phyloP scores from a whole-genome alignment of 257 asterid species.

The Cruciata laevipes region DNA sequence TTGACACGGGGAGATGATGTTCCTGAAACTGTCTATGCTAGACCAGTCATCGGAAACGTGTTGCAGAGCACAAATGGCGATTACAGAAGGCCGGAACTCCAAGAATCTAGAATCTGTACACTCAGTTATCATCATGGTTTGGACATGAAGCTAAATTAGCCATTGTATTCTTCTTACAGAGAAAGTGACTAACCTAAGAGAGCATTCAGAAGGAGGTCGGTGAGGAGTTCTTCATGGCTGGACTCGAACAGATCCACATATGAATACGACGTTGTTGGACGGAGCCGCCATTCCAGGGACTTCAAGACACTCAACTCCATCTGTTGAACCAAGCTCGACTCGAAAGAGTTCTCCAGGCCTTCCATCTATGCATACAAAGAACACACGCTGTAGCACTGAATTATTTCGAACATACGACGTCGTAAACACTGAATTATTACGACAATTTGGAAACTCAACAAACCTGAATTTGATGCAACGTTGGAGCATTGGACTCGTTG shows the following conservation, averaged over 20 bases:
- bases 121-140: neutral
- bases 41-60: slow-evolving; percentile 22
- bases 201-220: slow-evolving; percentile 33
- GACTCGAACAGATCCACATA: slow-evolving; percentile 21
- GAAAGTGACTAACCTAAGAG: slow-evolving; percentile 43
- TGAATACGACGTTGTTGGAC: slow-evolving; percentile 49
- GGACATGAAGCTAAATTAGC: neutral
- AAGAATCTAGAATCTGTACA: slow-evolving; percentile 40
- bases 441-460: neutral
- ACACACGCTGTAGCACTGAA: too few relatives aligned
- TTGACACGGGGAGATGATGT: slow-evolving; percentile 34
- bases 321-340: slow-evolving; percentile 28
- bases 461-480: slow-evolving; percentile 57
- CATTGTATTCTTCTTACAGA: neutral
- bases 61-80: slow-evolving; percentile 42
- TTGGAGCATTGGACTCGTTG: slow-evolving; percentile 33
- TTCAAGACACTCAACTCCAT: slow-evolving; percentile 61
- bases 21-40: slow-evolving; percentile 19
- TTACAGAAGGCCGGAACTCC: slow-evolving; percentile 45
- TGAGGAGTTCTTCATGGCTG: slow-evolving; percentile 11
- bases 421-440: neutral
- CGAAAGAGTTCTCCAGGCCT: slow-evolving; percentile 33
- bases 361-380: slow-evolving; percentile 15
- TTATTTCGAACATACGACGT: too few relatives aligned
- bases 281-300: slow-evolving; percentile 50